Evolutionary conservation across 2,329 filamentous ascomycete genomes (phyloP), one percentile per base, ranked within the genome.

Genomic region (Colletotrichum spinosum): DNA sequence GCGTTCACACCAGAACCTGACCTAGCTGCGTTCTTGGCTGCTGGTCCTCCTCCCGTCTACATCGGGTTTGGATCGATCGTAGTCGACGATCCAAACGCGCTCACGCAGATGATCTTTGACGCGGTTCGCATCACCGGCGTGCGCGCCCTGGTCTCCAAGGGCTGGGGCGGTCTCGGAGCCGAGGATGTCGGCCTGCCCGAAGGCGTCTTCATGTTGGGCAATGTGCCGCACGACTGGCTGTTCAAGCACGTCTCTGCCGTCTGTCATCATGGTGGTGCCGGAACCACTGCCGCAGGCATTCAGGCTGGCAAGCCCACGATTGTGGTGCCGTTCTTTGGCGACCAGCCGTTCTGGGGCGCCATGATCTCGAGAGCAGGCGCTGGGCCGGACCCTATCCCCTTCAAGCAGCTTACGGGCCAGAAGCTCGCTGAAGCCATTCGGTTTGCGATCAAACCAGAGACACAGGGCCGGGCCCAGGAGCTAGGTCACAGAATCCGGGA

Each of bases 271-370:
- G 94, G 93, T 25, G 93, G 94, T 63, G 93, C 93, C 8, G 93
- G 93, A 15, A 97, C 93, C 3, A 97, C 93, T 2, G 93, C 93
- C 1, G 92, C 93, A 1, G 93, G 93, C n/a, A 92, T 97, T 67
- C 87, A 90, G 15, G 87, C 89, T 1, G 93, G 93, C 33, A 89
- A 89, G 58, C 93, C 93, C 2, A 97, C 93, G 0, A 86, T 96
- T 2, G 85, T 97, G 3, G 89, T 97, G 0, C 93, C 93, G 0
- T 97, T 97, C 79, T 97, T 94, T 72, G 92, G 92, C 2, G 92
- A 95, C 70, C 92, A 95, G 75, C 90, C 90, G 0, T 95, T 94
- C 72, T 94, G 92, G 92, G 92, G 92, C 8, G 84, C 88, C 9
- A 94, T 94, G 85, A 87, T 94, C 44, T 85, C 89, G 0, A 84